Percentiles rank a stretch among this genome's conserved stretches.
These are phyloP conservation scores for Ogataea glucozyma DNA, from an alignment of 805 yeast genomes.

Conservation along the genomic window DNA sequence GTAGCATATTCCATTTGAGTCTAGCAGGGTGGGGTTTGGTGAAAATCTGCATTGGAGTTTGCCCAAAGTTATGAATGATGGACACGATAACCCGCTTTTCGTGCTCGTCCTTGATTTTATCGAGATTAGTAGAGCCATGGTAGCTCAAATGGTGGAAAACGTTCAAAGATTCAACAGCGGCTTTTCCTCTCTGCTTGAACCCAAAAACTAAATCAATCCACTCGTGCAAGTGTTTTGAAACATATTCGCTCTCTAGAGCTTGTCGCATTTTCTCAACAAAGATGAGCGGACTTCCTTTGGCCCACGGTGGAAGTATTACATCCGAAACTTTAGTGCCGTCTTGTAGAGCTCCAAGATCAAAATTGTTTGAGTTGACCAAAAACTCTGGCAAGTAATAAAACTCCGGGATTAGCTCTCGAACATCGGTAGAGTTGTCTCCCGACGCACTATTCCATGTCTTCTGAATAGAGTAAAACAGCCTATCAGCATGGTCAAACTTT, in stretches of 20 bases:
- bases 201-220: conserved; percentile 92
- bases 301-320: conserved; percentile 83
- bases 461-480: conserved; percentile 72
- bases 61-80: conserved; percentile 89
- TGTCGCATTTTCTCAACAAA: conserved; percentile 76
- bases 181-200: conserved; percentile 69
- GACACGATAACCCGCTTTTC: conserved; percentile 80
- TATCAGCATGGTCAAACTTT: conserved; percentile 83
- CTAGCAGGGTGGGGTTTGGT: conserved; percentile 62
- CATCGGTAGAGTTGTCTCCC: conserved; percentile 79
- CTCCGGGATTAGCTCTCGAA: conserved; percentile 84
- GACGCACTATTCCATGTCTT: conserved; percentile 84
- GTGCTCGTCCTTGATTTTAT: conserved; percentile 66
- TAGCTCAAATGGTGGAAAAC: conserved; percentile 85
- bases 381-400: conserved; percentile 83
- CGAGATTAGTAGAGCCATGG: conserved; percentile 80
- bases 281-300: conserved; percentile 69
- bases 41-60: conserved; percentile 78
- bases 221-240: conserved; percentile 68
- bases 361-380: conserved; percentile 60
- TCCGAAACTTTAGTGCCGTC: conserved; percentile 54
- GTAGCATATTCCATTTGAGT: conserved; percentile 41
- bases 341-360: conserved; percentile 72
- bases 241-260: conserved; percentile 82
- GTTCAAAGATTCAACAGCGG: conserved; percentile 65